Base-by-base conservation (phyloP, 805 yeast genomes). In the Ogataea allantospora region DNA sequence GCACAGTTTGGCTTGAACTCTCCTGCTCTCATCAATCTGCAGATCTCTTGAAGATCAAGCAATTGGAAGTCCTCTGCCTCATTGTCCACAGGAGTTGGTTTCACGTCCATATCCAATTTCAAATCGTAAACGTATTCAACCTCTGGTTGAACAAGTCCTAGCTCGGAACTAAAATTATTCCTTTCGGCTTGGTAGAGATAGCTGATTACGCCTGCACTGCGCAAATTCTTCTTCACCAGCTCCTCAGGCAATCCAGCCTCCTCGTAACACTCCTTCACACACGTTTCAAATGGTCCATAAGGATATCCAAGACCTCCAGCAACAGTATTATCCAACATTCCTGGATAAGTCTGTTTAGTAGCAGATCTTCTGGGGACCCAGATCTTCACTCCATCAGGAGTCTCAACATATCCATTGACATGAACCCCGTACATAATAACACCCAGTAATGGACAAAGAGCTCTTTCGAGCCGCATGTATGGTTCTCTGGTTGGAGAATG, bases 281-380 rank as follows among this genome's bases (percentile, higher is more conserved):
- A 77, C 0, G 97, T 91, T 30, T 87, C 95, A 54, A 68, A 63
- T 2, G 79, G 65, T 0, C 88, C 87, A 47, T 76, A 68, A 0
- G 95, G 96, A 57, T 81, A 71, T 0, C 95, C 96, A 4, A 93
- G 54, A 0, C 99, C 99, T 1, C 99, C 99, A 0, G 96, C 99
- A 6, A 93, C 85, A 1, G 95, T 88, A 58, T 89, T 91, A 58
- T 93, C 99, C 25, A 89, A 71, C 84, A 78, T 83, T 0, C 85
- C 83, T 0, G 99, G 98, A 65, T 77, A 91, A 0, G 99, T 93
- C 12, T 82, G 82, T 58, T 93, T 93, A 2, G 78, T 71, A 5
- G 67, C 58, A 0, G 97, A 73, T 47, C 99, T 67, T 44, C 87
- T 66, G 0, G 99, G 96, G 7, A 91, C 71, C 98, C 98, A 93